Base-by-base conservation (phyloP, 1,284 basidiomycete genomes). In the Phaffia rhodozyma region DNA sequence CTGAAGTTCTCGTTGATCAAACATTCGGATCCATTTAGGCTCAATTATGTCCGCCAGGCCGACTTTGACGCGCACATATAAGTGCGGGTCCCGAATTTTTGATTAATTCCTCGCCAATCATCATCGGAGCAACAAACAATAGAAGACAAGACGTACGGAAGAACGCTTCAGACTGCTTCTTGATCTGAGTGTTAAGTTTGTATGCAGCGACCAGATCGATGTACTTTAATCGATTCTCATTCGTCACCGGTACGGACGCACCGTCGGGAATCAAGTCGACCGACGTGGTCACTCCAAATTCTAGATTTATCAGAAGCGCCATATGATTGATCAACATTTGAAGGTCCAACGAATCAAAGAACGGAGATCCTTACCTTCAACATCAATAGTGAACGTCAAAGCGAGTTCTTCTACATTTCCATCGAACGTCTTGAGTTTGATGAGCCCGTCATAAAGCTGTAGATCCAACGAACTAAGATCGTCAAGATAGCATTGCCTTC, bases 171-270 rank as follows among this genome's bases (percentile, higher is more conserved):
- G 86, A 90, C 77, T 98, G 94, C 63, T 78, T 76, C 69, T 84
- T 85, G 71, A 98, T 94, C 76, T 97, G 93, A 69, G 82, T 84
- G 72, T 85, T 91, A 30, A 98, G 81, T 58, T 86, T 86, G 74
- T 93, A 92, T 74, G 92, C 86, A 62, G 90, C 89, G 29, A 97
- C 83, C 20, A 91, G 82, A 71, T 89, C 86, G 69, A 98, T 97
- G 75, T 97, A 92, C 72, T 86, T 84, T 63, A 96, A 81, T 53
- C 89, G 78, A 72, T 98, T 98, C 69, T 92, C 88, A 55, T 83
- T 82, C 16, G 93, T 96, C 23, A 98, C 92, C 0, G 90, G 38
- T 43, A 43, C 38, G 13, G 38, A 87, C 69, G 84, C 84, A 0
- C 94, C 94, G 65, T 87, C 83, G 0, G 84, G 86, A 5, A 94